These are phyloP conservation scores for Diaporthe longicolla DNA, from an alignment of 2,329 filamentous ascomycete species.

Conservation along the genomic window DNA sequence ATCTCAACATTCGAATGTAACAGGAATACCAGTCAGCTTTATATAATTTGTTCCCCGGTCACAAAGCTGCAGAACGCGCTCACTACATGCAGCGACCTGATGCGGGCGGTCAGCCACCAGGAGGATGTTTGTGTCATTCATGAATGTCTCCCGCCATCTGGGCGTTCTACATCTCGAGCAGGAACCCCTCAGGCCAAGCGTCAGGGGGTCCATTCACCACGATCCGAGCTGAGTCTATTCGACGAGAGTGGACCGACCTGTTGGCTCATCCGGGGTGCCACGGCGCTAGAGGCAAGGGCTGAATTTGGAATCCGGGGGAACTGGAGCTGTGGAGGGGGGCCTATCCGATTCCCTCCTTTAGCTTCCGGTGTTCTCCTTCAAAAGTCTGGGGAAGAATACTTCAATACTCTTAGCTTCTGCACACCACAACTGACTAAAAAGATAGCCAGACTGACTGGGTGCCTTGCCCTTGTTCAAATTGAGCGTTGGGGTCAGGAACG, in stretches of 20 bases:
- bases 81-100: neutral
- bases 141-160: slow-evolving; percentile 14
- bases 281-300: slow-evolving; percentile 24
- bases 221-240: slow-evolving; percentile 18
- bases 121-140: slow-evolving; percentile 20
- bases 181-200: slow-evolving; percentile 26
- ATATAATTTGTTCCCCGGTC: neutral
- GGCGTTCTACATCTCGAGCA: neutral
- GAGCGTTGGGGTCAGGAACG: slow-evolving; percentile 5
- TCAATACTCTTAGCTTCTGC: slow-evolving; percentile 11
- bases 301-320: slow-evolving; percentile 17
- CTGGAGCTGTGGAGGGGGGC: neutral
- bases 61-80: neutral
- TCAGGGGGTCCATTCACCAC: slow-evolving; percentile 8
- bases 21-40: slow-evolving; percentile 19
- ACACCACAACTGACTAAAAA: neutral
- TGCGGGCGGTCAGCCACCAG: neutral
- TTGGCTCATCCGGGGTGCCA: slow-evolving; percentile 26
- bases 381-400: slow-evolving; percentile 16
- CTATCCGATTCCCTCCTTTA: slow-evolving; percentile 3
- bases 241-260: slow-evolving; percentile 20
- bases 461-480: neutral
- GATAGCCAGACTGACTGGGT: neutral
- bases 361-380: slow-evolving; percentile 9
- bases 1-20: rapidly evolving